A percentile compares a stretch with the other conserved stretches of the same genome.
phyloP scores from a whole-genome alignment of 306 rosid genomes.

The peach (Prunus persica) region DNA sequence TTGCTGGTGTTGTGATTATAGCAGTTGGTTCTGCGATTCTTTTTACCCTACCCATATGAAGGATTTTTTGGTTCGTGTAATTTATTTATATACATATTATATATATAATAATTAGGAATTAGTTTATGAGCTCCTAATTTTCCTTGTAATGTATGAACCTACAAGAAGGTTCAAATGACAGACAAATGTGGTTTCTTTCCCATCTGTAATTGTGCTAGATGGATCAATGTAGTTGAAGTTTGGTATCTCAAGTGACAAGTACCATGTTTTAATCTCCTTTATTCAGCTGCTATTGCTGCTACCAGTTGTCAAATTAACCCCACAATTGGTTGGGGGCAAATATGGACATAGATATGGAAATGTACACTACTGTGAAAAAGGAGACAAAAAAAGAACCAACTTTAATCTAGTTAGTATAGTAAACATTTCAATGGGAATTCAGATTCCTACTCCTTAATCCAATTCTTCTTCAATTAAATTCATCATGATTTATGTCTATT shows the following conservation, averaged over 20 bases:
- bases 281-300: too few species aligned
- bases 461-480: too few species aligned
- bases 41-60: constrained; percentile 30
- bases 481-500: too few species aligned
- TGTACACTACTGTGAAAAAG: too few species aligned
- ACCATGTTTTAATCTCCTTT: background rate
- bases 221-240: constrained; percentile 8
- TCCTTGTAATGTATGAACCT: background rate
- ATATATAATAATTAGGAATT: constrained; percentile 33
- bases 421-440: too few species aligned
- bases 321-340: too few species aligned
- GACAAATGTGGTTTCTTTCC: constrained; percentile 12
- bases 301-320: too few species aligned
- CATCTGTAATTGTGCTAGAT: constrained; percentile 15
- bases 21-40: constrained; percentile 41
- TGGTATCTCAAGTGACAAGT: constrained; percentile 1
- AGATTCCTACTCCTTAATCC: too few species aligned
- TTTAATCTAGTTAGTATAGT: too few species aligned
- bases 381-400: too few species aligned
- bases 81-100: constrained; percentile 20
- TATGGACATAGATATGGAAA: too few species aligned
- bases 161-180: constrained; percentile 12
- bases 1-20: constrained; percentile 18
- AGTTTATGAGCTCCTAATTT: constrained; percentile 24
- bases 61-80: constrained; percentile 56